Evolutionary conservation across 352 stramenopile species (phyloP), one percentile per base, ranked within the genome.

Genomic region (Phytophthora constricta): DNA sequence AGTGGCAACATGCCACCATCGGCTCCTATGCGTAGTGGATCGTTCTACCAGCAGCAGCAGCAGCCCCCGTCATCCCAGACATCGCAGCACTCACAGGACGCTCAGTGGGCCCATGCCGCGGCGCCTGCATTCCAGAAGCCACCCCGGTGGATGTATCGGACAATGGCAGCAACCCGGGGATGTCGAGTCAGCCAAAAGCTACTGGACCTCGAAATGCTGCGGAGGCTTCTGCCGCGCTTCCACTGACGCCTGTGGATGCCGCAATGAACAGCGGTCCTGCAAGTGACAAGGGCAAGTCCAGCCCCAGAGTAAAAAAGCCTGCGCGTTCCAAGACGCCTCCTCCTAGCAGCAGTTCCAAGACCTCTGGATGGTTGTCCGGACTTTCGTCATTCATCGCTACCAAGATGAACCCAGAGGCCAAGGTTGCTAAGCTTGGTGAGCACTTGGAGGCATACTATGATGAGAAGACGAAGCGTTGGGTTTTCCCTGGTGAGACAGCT

Each of bases 341-440:
- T 5, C 89, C 87, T 5, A 88, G 87, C 22, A 90, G 82, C 45
- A 82, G 79, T 37, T 86, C 81, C 20, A 90, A 86, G 66, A 48
- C 65, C 33, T 84, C 77, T 2, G 74, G 87, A 27, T 92, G 85
- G 83, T 48, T 92, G 23, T 84, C 83, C 8, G 75, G 72, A 11
- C 41, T 91, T 41, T 89, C 84, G 28, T 87, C 80, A 16, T 91
- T 89, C 46, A 80, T 96, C 31, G 74, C 66, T 11, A 83, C 74
- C 9, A 95, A 91, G 65, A 90, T 93, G 74, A 91, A 96, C 65
- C 86, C 89, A 1, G 89, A 96, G 22, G 87, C 70, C 19, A 96
- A 93, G 72, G 82, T 92, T 2, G 89, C 80, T 43, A 87, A 96
- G 52, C 74, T 96, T 14, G 83, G 84, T 2, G 74, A 86, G 62